Percentiles rank a stretch among this genome's conserved stretches.
phyloP scores from a whole-genome alignment of 2,329 filamentous ascomycete species.

The Cladosporium austrohemisphaericum region DNA sequence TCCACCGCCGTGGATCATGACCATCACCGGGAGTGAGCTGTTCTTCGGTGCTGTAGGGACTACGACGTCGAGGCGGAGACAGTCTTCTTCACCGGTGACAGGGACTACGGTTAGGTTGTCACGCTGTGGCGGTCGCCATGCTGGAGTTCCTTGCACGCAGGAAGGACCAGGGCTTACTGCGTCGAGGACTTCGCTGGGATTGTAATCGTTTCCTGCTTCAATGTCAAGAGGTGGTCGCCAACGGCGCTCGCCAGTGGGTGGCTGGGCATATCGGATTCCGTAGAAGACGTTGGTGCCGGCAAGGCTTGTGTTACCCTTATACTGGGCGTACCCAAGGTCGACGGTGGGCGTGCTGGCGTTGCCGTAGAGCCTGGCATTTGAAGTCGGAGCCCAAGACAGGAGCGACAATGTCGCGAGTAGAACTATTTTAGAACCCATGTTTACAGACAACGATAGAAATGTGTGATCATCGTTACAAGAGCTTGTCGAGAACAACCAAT shows the following conservation, averaged over 20 bases:
- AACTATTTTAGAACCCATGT: no score
- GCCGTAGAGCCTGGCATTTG: no score
- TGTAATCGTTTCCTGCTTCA: slow-evolving; percentile 22
- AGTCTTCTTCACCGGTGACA: slow-evolving; percentile 33
- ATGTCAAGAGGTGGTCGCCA: slow-evolving; percentile 33
- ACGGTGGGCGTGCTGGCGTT: no score
- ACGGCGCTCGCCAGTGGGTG: slow-evolving; percentile 29
- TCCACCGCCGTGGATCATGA: slow-evolving; percentile 37
- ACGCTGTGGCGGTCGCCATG: slow-evolving; percentile 12
- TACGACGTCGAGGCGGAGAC: slow-evolving; percentile 40
- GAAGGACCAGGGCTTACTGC: slow-evolving; percentile 19
- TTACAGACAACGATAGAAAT: no score
- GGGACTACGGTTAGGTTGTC: slow-evolving; percentile 14
- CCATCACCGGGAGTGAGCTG: slow-evolving; percentile 28
- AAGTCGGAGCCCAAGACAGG: no score
- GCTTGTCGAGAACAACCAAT: no score
- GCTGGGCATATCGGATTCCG: slow-evolving; percentile 30
- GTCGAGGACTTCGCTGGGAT: slow-evolving; percentile 22
- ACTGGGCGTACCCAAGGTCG: no score
- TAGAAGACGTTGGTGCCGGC: no score
- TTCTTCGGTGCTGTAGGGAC: slow-evolving; percentile 34
- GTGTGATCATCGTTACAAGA: no score
- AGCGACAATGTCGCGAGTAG: no score
- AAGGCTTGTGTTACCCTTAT: no score
- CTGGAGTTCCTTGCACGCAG: slow-evolving; percentile 23